Percentiles rank a stretch among this genome's conserved stretches.
phyloP scores from a whole-genome alignment of 2,329 filamentous ascomycete species.

The Penicillium sp. region DNA sequence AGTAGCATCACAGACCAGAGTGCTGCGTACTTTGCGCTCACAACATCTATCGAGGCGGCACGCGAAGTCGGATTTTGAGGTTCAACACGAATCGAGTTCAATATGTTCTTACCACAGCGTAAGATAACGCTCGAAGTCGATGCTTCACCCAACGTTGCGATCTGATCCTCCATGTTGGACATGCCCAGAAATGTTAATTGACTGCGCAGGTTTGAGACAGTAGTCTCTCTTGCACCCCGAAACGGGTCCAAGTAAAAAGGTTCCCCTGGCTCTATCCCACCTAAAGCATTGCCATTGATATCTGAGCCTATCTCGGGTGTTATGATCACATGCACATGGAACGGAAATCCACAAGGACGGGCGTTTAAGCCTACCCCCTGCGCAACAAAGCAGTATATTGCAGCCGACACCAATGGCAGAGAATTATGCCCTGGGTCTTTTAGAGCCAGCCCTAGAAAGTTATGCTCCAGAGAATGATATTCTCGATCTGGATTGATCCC shows the following conservation, averaged over 20 bases:
- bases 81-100: constrained; percentile 63
- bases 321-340: constrained; percentile 80
- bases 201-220: constrained; percentile 55
- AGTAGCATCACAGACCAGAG: constrained; percentile 68
- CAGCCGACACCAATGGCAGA: constrained; percentile 79
- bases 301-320: constrained; percentile 59
- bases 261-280: constrained; percentile 30
- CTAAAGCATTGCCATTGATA: constrained; percentile 52
- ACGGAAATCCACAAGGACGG: constrained; percentile 75
- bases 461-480: constrained; percentile 81
- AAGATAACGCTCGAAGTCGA: constrained; percentile 65
- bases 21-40: constrained; percentile 66
- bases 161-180: constrained; percentile 33
- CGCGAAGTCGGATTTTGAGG: constrained; percentile 29
- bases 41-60: constrained; percentile 50
- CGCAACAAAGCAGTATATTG: constrained; percentile 81
- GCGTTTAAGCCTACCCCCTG: constrained; percentile 71
- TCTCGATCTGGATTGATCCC: constrained; percentile 66
- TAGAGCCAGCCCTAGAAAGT: constrained; percentile 79
- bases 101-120: constrained; percentile 76
- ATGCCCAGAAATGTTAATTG: constrained; percentile 57
- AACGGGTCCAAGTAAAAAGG: constrained; percentile 85
- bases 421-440: constrained; percentile 71
- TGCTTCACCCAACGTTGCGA: constrained; percentile 62
- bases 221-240: constrained; percentile 65